Evolutionary conservation across 345 rosid species (phyloP).

Genomic region (Sapria himalayana): DNA sequence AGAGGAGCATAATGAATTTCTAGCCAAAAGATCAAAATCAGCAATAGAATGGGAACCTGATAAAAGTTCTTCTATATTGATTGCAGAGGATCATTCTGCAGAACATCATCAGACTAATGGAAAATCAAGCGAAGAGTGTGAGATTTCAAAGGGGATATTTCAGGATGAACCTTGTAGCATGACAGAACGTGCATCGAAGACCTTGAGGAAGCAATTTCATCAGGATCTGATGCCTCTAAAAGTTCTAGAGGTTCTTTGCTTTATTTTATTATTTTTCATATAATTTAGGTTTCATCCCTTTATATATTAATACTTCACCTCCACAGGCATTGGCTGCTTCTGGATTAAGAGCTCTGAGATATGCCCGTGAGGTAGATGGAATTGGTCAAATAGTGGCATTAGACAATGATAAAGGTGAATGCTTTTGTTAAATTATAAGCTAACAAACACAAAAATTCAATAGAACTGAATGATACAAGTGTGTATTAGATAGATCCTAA

Average conservation of each 20-base stretch:
- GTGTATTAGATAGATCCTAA: too few relatives aligned
- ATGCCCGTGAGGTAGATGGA: slow-evolving; percentile 83
- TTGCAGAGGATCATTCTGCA: slow-evolving; percentile 14
- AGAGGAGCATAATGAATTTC: slow-evolving; percentile 43
- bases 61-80: slow-evolving; percentile 19
- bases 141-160: slow-evolving; percentile 18
- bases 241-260: slow-evolving; percentile 67
- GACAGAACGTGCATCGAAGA: slow-evolving; percentile 26
- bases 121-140: slow-evolving; percentile 22
- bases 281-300: too few relatives aligned
- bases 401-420: slow-evolving; percentile 92
- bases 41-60: slow-evolving; percentile 16
- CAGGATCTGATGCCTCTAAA: slow-evolving; percentile 59
- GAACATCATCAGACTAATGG: slow-evolving; percentile 12
- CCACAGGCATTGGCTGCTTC: slow-evolving; percentile 87
- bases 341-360: slow-evolving; percentile 83
- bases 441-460: too few relatives aligned
- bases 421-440: too few relatives aligned
- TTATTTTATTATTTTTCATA: slow-evolving; percentile 6
- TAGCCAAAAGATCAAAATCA: slow-evolving; percentile 32
- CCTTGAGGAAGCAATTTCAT: slow-evolving; percentile 19
- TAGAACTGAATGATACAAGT: too few relatives aligned
- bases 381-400: slow-evolving; percentile 86
- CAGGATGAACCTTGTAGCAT: slow-evolving; percentile 20
- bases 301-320: too few relatives aligned